These are phyloP conservation scores for Mortierella sp. DNA, from an alignment of 371 early-diverging fungal genomes.

Conservation along the genomic window DNA sequence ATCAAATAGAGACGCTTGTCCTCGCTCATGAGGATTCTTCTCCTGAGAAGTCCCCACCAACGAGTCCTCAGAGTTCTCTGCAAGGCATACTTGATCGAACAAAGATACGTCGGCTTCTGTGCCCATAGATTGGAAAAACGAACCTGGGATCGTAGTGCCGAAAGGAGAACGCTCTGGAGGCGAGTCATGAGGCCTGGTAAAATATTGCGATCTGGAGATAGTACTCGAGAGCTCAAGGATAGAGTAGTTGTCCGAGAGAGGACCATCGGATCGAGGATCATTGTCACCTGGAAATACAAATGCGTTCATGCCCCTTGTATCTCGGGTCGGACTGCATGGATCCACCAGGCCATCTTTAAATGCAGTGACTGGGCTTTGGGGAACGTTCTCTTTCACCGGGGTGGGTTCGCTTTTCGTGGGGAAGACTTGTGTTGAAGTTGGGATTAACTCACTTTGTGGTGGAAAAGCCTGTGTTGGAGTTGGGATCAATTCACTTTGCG, in stretches of 20 bases:
- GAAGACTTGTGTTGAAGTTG: too few species aligned
- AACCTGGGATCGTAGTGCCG: not conserved
- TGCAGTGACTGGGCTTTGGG: slow-evolving; percentile 7
- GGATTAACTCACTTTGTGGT: too few species aligned
- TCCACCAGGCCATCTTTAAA: slow-evolving; percentile 11
- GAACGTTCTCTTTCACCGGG: too few species aligned
- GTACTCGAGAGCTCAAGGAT: slow-evolving; percentile 36
- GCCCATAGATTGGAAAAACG: not conserved
- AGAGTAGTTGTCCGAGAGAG: slow-evolving; percentile 28
- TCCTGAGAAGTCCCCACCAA: slow-evolving; percentile 2
- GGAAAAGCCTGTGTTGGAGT: too few species aligned
- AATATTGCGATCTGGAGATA: slow-evolving; percentile 20
- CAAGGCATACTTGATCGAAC: slow-evolving; percentile 41
- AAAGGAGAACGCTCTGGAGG: slow-evolving; percentile 19
- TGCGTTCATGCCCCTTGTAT: not conserved
- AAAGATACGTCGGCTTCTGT: slow-evolving; percentile 15
- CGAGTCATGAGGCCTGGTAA: slow-evolving; percentile 23
- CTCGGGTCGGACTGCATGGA: slow-evolving; percentile 18
- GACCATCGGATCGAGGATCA: not conserved
- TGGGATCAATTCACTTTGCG: too few species aligned
- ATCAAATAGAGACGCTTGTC: slow-evolving; percentile 35
- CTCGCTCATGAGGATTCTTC: slow-evolving; percentile 26
- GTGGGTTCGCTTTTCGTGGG: too few species aligned
- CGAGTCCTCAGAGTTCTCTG: slow-evolving; percentile 18
- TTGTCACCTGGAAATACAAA: not conserved